Base-by-base conservation (phyloP, 495 filamentous ascomycete genomes). In the Lentithecium fluviatile region DNA sequence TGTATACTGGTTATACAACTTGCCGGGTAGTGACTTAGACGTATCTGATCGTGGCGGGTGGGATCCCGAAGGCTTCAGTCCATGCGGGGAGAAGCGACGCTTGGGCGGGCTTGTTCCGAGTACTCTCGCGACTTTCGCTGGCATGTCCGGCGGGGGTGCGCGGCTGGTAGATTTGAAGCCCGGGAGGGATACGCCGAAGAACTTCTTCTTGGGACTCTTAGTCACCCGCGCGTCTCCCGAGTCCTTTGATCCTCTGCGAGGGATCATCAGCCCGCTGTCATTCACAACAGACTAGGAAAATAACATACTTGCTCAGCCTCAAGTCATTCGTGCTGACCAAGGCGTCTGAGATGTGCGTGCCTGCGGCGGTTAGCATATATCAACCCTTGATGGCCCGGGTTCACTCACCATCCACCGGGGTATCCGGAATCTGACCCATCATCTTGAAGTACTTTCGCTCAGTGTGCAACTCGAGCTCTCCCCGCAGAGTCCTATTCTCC, bases 191-290 rank as follows among this genome's bases (percentile, higher is more conserved):
- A 75, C 64, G 8, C 70, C 71, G 40, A 75, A 66, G 29, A 75
- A 48, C 32, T 62, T 68, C 58, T 67, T 72, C 63, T 69, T 71
- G 2, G 73, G 73, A 32, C 71, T 75, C 64, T 71, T 75, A 11
- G 43, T 42, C 5, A 49, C 19, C 12, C 42, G 38, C 6, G 50
- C 54, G 49, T 21, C 25, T 36, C n/a, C n/a, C n/a, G 24, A n/a
- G 32, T 45, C 54, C n/a, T n/a, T 45, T 12, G 25, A 15, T 40
- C 8, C 54, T 23, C 6, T 37, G 24, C 2, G 13, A 13, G 45
- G 17, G 32, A n/a, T 38, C 6, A 13, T 49, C 11, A 26, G 43
- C 32, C 10, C 25, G 23, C 6, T 20, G 34, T 52, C 20, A 32
- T 10, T n/a, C 29, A 4, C 29, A 32, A 10, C 29, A 10, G 3